Evolutionary conservation across 1,284 basidiomycete species (phyloP).

Genomic region (Ganoderma meredithae): DNA sequence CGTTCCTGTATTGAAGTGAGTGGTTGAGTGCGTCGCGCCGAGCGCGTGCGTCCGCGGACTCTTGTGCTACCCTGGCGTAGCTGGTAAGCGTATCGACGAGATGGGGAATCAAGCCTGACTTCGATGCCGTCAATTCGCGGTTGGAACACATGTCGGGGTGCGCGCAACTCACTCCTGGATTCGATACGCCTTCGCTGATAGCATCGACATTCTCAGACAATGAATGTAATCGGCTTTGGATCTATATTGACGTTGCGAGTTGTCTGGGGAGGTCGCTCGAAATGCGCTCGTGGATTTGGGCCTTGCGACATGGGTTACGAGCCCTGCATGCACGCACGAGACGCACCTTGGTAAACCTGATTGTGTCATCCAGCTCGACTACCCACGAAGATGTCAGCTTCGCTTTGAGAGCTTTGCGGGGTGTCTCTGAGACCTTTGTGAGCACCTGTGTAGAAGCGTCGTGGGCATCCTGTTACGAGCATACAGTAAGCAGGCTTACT

Average conservation of each 20-base stretch:
- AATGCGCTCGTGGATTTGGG: conserved; percentile 71
- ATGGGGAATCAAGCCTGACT: conserved; percentile 73
- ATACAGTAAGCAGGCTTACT: too few species aligned
- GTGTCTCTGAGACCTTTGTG: conserved; percentile 69
- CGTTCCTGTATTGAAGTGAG: conserved; percentile 56
- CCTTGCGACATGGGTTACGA: conserved; percentile 47
- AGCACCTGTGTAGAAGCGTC: conserved; percentile 76
- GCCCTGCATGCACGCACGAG: neutral
- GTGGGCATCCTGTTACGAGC: conserved; percentile 53
- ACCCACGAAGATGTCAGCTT: conserved; percentile 72
- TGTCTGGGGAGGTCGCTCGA: conserved; percentile 67
- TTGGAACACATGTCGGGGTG: conserved; percentile 4
- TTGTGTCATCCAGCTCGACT: conserved; percentile 70
- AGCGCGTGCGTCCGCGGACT: conserved; percentile 59
- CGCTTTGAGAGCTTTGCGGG: conserved; percentile 62
- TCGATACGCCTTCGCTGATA: conserved; percentile 56
- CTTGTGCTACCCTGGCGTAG: conserved; percentile 69
- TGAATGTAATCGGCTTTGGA: conserved; percentile 63
- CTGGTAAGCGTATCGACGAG: conserved; percentile 57
- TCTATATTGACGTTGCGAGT: conserved; percentile 63
- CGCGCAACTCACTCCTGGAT: conserved; percentile 58
- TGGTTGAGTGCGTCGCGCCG: conserved; percentile 59
- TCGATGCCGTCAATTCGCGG: conserved; percentile 21
- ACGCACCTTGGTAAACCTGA: conserved; percentile 70
- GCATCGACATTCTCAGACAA: conserved; percentile 61